Percentiles rank a stretch among this genome's conserved stretches.
Conservation (phyloP, 768 basidiomycete species). For the Hygrophoropsis aurantiaca region DNA sequence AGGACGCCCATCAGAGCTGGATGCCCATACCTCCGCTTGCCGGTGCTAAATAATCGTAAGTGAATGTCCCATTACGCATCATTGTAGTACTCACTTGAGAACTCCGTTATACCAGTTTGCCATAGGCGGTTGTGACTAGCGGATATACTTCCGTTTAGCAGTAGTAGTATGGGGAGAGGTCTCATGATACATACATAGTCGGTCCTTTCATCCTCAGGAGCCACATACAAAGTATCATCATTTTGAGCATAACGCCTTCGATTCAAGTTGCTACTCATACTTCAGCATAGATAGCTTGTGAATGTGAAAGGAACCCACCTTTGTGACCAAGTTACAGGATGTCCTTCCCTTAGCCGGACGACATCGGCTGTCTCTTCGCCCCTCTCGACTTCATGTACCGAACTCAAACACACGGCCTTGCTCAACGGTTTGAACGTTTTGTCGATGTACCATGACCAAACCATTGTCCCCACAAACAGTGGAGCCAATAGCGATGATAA, state of each 20-base stretch:
- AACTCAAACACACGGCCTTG: conserved; percentile 81
- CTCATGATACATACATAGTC: conserved; percentile 59
- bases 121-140: conserved; percentile 98
- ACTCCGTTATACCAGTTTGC: conserved; percentile 93
- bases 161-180: not conserved
- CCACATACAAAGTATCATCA: conserved; percentile 93
- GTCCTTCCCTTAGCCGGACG: conserved; percentile 69
- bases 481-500: conserved; percentile 69
- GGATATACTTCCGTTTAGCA: too few species aligned
- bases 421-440: conserved; percentile 69
- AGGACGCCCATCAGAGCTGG: conserved; percentile 92
- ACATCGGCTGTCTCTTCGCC: conserved; percentile 87
- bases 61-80: not conserved
- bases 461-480: conserved; percentile 68
- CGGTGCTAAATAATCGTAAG: conserved; percentile 57
- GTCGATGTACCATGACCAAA: conserved; percentile 82
- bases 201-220: conserved; percentile 89
- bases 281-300: conserved; percentile 1
- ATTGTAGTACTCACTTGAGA: conserved; percentile 60
- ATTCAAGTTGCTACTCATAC: conserved; percentile 67
- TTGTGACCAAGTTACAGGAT: conserved; percentile 87
- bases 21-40: conserved; percentile 91
- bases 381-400: conserved; percentile 84
- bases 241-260: conserved; percentile 88
- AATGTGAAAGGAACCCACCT: conserved; percentile 48